Percentiles rank a stretch among this genome's conserved stretches.
Evolutionary conservation across 306 rosid genomes (phyloP).

Genomic region (Morella rubra): DNA sequence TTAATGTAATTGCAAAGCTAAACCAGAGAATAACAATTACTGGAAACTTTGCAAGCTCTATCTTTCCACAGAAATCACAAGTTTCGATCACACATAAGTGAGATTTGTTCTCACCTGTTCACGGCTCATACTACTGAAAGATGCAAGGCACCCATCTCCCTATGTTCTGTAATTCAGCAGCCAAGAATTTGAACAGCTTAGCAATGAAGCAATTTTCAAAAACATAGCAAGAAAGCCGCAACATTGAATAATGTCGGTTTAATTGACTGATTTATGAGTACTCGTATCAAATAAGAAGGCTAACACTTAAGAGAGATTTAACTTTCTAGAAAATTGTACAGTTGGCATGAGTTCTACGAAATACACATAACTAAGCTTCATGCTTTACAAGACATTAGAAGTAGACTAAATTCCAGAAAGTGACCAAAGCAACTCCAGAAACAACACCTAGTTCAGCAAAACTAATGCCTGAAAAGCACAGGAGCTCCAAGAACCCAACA

Average conservation of each 20-base stretch:
- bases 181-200: slow-evolving; percentile 34
- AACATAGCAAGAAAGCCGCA: slow-evolving; percentile 6
- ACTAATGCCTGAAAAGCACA: slow-evolving; percentile 35
- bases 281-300: slow-evolving; percentile 4
- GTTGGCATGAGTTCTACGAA: slow-evolving; percentile 37
- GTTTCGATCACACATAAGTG: slow-evolving; percentile 35
- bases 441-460: slow-evolving; percentile 19
- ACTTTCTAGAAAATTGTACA: slow-evolving; percentile 28
- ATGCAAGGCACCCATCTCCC: slow-evolving; percentile 53
- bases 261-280: background rate
- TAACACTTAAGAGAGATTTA: slow-evolving; percentile 18
- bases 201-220: slow-evolving; percentile 24
- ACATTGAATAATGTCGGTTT: slow-evolving; percentile 19
- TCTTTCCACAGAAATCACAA: slow-evolving; percentile 28
- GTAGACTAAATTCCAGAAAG: slow-evolving; percentile 8
- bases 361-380: slow-evolving; percentile 33
- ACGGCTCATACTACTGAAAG: slow-evolving; percentile 48
- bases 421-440: slow-evolving; percentile 9
- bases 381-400: slow-evolving; percentile 27
- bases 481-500: slow-evolving; percentile 38
- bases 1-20: slow-evolving; percentile 7
- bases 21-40: slow-evolving; percentile 12
- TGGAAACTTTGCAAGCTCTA: slow-evolving; percentile 27
- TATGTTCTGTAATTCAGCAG: slow-evolving; percentile 58
- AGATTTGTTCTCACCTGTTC: slow-evolving; percentile 54